Conservation (phyloP, 148 eudicot genomes). For the Silene uniflora region DNA sequence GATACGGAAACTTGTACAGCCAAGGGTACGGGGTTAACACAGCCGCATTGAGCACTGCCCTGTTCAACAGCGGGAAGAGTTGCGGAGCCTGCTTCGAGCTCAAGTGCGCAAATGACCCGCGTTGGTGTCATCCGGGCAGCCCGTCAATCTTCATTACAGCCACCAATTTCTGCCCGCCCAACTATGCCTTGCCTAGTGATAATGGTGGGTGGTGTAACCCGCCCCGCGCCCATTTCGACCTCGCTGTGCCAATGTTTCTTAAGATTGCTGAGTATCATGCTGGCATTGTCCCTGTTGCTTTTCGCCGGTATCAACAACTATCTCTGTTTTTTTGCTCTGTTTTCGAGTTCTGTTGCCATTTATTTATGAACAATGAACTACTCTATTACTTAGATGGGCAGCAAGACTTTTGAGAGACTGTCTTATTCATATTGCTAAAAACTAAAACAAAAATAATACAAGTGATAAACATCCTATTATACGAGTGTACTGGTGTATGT, state of each 20-base stretch:
- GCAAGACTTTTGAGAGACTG: too few relatives aligned
- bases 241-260: slow-evolving; percentile 92
- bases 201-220: slow-evolving; percentile 96
- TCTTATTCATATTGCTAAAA: too few relatives aligned
- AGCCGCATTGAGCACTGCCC: slow-evolving; percentile 76
- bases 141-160: slow-evolving; percentile 81
- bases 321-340: not conserved
- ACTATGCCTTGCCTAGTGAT: slow-evolving; percentile 64
- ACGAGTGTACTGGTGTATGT: too few relatives aligned
- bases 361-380: too few relatives aligned
- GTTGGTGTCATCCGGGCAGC: slow-evolving; percentile 81
- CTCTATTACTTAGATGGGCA: too few relatives aligned
- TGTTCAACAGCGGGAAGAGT: slow-evolving; percentile 76
- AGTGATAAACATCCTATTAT: too few relatives aligned
- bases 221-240: slow-evolving; percentile 78
- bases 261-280: slow-evolving; percentile 82
- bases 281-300: slow-evolving; percentile 83
- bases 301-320: slow-evolving; percentile 45
- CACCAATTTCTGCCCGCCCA: slow-evolving; percentile 87
- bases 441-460: too few relatives aligned
- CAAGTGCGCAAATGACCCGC: slow-evolving; percentile 61
- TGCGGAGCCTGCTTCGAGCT: slow-evolving; percentile 86
- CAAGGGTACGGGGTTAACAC: slow-evolving; percentile 85
- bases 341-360: too few relatives aligned
- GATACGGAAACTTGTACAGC: slow-evolving; percentile 77